Evolutionary conservation across 176 grass and related monocot genomes (phyloP), one percentile per base, ranked within the genome.

Genomic region (Avena atlantica): DNA sequence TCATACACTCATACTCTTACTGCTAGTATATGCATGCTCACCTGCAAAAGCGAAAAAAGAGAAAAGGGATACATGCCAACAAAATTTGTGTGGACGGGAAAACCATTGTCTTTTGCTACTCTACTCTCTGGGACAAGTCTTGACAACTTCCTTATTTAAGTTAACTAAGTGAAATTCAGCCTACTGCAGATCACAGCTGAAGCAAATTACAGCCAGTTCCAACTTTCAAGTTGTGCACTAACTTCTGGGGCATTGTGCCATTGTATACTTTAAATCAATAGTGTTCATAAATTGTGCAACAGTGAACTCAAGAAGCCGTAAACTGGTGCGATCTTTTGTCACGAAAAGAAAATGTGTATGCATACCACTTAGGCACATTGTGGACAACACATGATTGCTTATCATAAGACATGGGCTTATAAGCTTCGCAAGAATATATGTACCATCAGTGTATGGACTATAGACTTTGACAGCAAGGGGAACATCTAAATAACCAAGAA

Each of bases 11-110:
- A 76, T 37, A 64, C 70, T 64, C 71, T 76, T 76, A 76, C 42
- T 85, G 58, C 60, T 60, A 52, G 61, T 76, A 73, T 48, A 58
- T 83, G 81, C 81, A 83, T 83, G 81, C 67, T 20, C 66, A 23
- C 66, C 49, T 27, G 67, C 67, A 73, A 83, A 83, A 83, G 34
- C 7, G 36, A 45, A 83, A 83, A 83, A 40, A n/a, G 52, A 72
- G 34, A 58, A 83, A 44, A 73, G 16, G 25, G 25, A 29, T 19
- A 73, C 67, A 60, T 60, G 66, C n/a, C 57, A 76, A 13, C 71
- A 15, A 60, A 70, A 76, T 63, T 65, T 0, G 29, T 76, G 16
- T 64, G 10, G 64, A 70, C 71, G 5, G 51, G 56, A 13, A 58
- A 36, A 37, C 13, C 44, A 27, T 19, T 72, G 31, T 36, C 49